These are phyloP conservation scores for Zizania latifolia DNA, from an alignment of 176 grass and related monocot genomes.

Conservation along the genomic window DNA sequence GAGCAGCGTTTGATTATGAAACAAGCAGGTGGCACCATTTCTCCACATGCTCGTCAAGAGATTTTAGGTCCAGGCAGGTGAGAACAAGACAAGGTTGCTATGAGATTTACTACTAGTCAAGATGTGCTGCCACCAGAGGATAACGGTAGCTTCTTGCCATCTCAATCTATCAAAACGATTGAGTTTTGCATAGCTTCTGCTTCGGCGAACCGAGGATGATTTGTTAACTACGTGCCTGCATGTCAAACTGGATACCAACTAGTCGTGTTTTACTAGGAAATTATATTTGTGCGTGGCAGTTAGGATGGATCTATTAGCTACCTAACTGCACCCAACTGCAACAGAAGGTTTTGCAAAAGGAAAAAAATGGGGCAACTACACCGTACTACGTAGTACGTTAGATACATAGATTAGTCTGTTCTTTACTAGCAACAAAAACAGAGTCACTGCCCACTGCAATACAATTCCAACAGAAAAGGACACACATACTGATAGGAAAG, in stretches of 20 bases:
- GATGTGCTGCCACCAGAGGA: no score
- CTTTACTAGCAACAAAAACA: background rate
- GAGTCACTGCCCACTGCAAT: background rate
- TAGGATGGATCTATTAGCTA: background rate
- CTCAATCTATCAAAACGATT: background rate
- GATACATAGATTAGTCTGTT: background rate
- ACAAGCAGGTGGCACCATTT: background rate
- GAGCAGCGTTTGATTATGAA: background rate
- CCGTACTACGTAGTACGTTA: background rate
- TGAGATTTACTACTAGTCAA: no score
- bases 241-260: background rate
- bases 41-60: background rate
- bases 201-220: background rate
- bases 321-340: conserved; percentile 1
- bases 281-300: background rate
- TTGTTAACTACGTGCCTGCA: background rate
- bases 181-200: background rate
- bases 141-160: background rate
- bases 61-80: background rate
- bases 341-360: background rate
- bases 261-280: no score
- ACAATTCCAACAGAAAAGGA: background rate
- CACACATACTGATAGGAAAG: background rate
- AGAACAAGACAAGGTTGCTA: background rate
- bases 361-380: conserved; percentile 18